Conservation (phyloP, 2,329 filamentous ascomycete species). For the Geosmithia flava region DNA sequence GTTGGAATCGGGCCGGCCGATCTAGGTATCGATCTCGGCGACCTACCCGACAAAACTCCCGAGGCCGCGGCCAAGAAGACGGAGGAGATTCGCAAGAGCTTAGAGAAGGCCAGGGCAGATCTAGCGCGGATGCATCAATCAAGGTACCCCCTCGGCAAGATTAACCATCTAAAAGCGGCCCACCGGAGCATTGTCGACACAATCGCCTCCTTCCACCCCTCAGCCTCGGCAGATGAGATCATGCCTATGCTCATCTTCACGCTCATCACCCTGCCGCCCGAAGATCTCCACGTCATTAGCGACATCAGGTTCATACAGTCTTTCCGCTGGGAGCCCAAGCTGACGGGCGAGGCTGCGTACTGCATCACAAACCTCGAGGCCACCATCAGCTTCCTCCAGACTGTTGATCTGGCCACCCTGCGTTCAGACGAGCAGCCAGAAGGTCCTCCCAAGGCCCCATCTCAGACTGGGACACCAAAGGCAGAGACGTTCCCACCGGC, state of each 20-base stretch:
- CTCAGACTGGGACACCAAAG: conserved; percentile 31
- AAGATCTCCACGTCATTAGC: conserved; percentile 80
- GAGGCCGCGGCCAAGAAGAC: conserved; percentile 46
- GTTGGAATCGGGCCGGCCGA: conserved; percentile 85
- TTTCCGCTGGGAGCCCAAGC: conserved; percentile 74
- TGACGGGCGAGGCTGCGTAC: conserved; percentile 91
- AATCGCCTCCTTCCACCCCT: conserved; percentile 51
- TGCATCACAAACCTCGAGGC: conserved; percentile 94
- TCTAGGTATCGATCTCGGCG: conserved; percentile 63
- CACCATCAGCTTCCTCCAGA: conserved; percentile 86
- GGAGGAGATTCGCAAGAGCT: conserved; percentile 58
- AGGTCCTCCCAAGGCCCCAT: conserved; percentile 44
- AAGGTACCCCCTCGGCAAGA: conserved; percentile 79
- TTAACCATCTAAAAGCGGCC: conserved; percentile 75
- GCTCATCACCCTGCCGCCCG: conserved; percentile 78
- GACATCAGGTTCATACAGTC: conserved; percentile 90
- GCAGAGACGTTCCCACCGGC: conserved; percentile 46
- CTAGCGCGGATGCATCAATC: conserved; percentile 76
- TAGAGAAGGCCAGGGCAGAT: conserved; percentile 57
- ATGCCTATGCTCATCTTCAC: conserved; percentile 95
- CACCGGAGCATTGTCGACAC: conserved; percentile 95
- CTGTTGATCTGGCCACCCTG: conserved; percentile 83
- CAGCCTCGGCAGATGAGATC: conserved; percentile 93
- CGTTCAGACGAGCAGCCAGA: conserved; percentile 66
- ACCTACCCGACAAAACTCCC: conserved; percentile 39